These are phyloP conservation scores for Saccharomyces hybrid DNA, from an alignment of 1,139 yeast genomes.

Conservation along the genomic window DNA sequence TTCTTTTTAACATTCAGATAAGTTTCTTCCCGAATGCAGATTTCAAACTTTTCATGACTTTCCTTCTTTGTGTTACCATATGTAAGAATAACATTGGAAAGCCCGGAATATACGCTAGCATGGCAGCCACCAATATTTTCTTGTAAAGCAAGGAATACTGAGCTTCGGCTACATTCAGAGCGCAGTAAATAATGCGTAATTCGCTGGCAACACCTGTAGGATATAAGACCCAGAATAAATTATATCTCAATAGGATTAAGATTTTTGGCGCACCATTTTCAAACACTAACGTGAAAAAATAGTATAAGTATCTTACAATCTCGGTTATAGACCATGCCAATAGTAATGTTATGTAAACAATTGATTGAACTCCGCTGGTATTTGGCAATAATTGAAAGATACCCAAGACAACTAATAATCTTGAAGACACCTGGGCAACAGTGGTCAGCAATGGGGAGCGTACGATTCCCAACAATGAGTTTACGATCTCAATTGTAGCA, in stretches of 20 bases:
- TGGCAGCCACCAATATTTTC: constrained; percentile 46
- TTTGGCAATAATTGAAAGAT: constrained; percentile 69
- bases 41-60: constrained; percentile 41
- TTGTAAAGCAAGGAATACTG: constrained; percentile 48
- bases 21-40: constrained; percentile 2
- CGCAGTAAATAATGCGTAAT: constrained; percentile 57
- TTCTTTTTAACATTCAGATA: too few species aligned
- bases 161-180: constrained; percentile 54
- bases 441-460: constrained; percentile 82
- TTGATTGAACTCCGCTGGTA: constrained; percentile 44
- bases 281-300: constrained; percentile 43
- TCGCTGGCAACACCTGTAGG: constrained; percentile 92
- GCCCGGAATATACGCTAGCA: constrained; percentile 76
- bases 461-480: constrained; percentile 71
- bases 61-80: constrained; percentile 82
- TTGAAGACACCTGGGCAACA: constrained; percentile 75
- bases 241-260: constrained; percentile 73
- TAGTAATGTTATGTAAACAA: constrained; percentile 59
- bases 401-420: constrained; percentile 79
- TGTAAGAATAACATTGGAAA: constrained; percentile 77
- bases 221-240: constrained; percentile 72
- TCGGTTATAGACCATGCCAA: constrained; percentile 91
- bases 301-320: constrained; percentile 78
- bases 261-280: constrained; percentile 44
- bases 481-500: constrained; percentile 75